phyloP scores from a whole-genome alignment of 2,329 filamentous ascomycete species.

The Ophiosphaerella herpotricha region DNA sequence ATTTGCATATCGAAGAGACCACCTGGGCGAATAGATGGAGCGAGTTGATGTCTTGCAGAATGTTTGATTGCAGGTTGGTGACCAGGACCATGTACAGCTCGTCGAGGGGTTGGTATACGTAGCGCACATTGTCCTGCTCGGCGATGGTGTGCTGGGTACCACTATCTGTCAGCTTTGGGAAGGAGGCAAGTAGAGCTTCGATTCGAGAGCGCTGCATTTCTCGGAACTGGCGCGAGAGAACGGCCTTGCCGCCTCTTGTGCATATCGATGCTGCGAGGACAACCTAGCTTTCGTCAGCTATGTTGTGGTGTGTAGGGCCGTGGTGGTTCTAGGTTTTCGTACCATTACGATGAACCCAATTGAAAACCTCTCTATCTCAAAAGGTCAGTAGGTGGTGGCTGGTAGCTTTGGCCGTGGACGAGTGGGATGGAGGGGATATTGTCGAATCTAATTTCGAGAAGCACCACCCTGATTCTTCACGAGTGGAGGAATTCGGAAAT shows the following conservation, averaged over 20 bases:
- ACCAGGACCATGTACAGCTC: constrained; percentile 99
- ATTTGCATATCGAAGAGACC: constrained; percentile 95
- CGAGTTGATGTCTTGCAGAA: constrained; percentile 98
- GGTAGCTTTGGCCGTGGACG: constrained; percentile 4
- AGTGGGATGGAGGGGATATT: constrained; percentile 23
- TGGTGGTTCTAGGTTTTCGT: constrained; percentile 5
- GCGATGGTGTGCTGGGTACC: constrained; percentile 97
- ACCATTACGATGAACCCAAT: constrained; percentile 35
- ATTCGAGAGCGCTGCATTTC: constrained; percentile 97
- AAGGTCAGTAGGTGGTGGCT: neutral
- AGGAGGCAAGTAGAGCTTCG: constrained; percentile 93
- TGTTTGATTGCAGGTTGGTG: constrained; percentile 99
- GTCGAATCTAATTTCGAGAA: constrained; percentile 15
- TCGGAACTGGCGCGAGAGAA: constrained; percentile 95
- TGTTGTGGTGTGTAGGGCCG: constrained; percentile 1
- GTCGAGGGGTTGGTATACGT: constrained; percentile 98
- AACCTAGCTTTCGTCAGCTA: constrained; percentile 64
- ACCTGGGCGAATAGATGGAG: constrained; percentile 98
- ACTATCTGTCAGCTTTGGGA: constrained; percentile 95
- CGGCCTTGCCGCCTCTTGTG: constrained; percentile 96
- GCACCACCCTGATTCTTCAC: constrained; percentile 1
- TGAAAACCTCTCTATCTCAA: neutral
- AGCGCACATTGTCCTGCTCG: constrained; percentile 99
- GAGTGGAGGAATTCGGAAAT: constrained; percentile 1
- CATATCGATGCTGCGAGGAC: constrained; percentile 99